Conservation (phyloP, 768 basidiomycete species). For the Lyophyllum semitale region DNA sequence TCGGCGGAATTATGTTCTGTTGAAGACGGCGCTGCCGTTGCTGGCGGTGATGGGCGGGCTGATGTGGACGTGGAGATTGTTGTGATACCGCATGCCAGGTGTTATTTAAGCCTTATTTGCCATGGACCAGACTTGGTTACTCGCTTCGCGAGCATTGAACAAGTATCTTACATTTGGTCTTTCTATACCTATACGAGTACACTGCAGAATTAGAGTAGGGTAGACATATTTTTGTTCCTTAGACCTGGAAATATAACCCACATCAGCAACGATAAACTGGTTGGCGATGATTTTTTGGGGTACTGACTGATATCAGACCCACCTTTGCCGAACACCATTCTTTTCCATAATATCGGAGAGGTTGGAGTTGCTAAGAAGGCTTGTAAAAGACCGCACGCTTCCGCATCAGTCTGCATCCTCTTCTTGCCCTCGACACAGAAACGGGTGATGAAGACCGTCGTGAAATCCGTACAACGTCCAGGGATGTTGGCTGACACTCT, state of each 20-base stretch:
- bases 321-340: too few species aligned
- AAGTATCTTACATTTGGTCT: neutral
- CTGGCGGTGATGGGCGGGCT: neutral
- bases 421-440: too few species aligned
- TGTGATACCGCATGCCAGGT: neutral
- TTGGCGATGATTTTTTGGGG: too few species aligned
- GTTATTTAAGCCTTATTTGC: neutral
- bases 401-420: too few species aligned
- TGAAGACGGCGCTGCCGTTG: neutral
- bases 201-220: neutral
- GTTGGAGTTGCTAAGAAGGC: too few species aligned
- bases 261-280: too few species aligned
- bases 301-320: too few species aligned
- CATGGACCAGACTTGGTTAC: neutral
- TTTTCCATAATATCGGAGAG: too few species aligned
- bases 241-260: neutral
- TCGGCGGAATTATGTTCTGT: neutral
- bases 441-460: too few species aligned
- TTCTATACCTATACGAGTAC: neutral
- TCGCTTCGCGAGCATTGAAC: neutral
- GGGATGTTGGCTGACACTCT: too few species aligned
- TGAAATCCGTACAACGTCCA: too few species aligned
- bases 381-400: too few species aligned
- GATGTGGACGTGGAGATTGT: conserved; percentile 3
- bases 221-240: neutral